These are phyloP conservation scores for Mycena galericulata DNA, from an alignment of 768 basidiomycete species.

Conservation along the genomic window DNA sequence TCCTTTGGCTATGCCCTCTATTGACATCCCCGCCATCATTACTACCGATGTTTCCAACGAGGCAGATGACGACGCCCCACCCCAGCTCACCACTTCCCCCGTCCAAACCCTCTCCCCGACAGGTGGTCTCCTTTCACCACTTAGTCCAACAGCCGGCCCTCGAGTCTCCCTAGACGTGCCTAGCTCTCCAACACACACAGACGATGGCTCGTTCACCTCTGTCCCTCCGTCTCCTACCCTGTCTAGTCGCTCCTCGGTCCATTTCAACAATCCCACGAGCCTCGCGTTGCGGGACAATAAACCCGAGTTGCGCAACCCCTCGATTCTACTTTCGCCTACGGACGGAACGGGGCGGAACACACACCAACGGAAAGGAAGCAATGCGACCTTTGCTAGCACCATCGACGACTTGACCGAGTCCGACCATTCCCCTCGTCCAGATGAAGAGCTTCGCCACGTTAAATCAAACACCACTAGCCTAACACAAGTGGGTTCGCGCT, in stretches of 20 bases:
- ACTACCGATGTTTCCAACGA: slow-evolving; percentile 26
- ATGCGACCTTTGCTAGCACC: slow-evolving; percentile 62
- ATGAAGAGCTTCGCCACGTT: slow-evolving; percentile 49
- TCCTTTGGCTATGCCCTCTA: slow-evolving; percentile 24
- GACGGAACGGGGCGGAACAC: slow-evolving; percentile 39
- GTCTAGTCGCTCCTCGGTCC: slow-evolving; percentile 71
- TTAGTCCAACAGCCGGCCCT: slow-evolving; percentile 19
- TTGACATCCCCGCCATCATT: slow-evolving; percentile 29
- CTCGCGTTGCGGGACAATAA: slow-evolving; percentile 75
- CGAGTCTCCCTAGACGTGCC: slow-evolving; percentile 37
- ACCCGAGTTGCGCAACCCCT: slow-evolving; percentile 67
- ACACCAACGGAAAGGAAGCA: slow-evolving; percentile 70
- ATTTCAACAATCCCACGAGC: slow-evolving; percentile 61
- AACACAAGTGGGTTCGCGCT: slow-evolving; percentile 48
- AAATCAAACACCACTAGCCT: slow-evolving; percentile 52
- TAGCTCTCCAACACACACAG: slow-evolving; percentile 43
- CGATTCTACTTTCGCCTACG: slow-evolving; percentile 62
- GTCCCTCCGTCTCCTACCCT: slow-evolving; percentile 83
- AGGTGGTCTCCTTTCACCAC: slow-evolving; percentile 42
- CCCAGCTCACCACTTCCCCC: slow-evolving; percentile 23
- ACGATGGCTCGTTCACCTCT: slow-evolving; percentile 54
- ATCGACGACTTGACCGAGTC: slow-evolving; percentile 62
- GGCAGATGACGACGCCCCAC: slow-evolving; percentile 10
- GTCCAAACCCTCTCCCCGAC: slow-evolving; percentile 21
- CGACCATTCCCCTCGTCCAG: slow-evolving; percentile 49